Percentiles rank a stretch among this genome's conserved stretches.
These are phyloP conservation scores for Tremellales sp. DNA, from an alignment of 1,284 basidiomycete species.

Conservation along the genomic window DNA sequence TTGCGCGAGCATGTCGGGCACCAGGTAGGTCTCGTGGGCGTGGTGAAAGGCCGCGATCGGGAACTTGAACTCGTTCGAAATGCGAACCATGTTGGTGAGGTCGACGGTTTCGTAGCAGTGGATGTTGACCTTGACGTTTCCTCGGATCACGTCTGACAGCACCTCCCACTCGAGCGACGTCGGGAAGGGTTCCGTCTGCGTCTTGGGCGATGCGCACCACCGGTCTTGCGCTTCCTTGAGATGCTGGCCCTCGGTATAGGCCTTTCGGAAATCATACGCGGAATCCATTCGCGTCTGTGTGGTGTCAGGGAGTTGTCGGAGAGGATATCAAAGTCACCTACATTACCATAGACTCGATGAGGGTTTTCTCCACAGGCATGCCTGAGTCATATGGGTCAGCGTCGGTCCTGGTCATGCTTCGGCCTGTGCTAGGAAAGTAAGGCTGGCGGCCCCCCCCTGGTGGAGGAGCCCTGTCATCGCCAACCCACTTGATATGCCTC, in stretches of 20 bases:
- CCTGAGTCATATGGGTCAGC: no score
- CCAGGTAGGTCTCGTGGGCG: slow-evolving; percentile 78
- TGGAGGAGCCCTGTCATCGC: no score
- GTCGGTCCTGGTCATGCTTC: no score
- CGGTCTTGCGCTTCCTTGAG: slow-evolving; percentile 67
- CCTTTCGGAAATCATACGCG: slow-evolving; percentile 57
- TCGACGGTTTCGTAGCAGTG: slow-evolving; percentile 79
- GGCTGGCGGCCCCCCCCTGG: no score
- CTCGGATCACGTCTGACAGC: slow-evolving; percentile 76
- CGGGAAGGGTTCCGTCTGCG: slow-evolving; percentile 58
- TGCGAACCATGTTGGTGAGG: slow-evolving; percentile 58
- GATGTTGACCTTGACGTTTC: slow-evolving; percentile 62
- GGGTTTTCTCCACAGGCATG: slow-evolving; percentile 54
- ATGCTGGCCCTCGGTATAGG: slow-evolving; percentile 68
- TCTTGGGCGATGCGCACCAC: slow-evolving; percentile 59
- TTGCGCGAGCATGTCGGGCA: slow-evolving; percentile 70
- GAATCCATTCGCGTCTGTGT: slow-evolving; percentile 57
- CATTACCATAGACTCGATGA: slow-evolving; percentile 50
- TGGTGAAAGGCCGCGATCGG: slow-evolving; percentile 80
- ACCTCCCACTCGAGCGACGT: slow-evolving; percentile 77
- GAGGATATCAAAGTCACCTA: no score
- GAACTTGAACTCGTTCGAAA: slow-evolving; percentile 70
- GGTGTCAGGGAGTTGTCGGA: no score
- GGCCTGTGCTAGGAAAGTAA: no score
- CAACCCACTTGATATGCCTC: slow-evolving; percentile 49